Percentiles rank a stretch among this genome's conserved stretches.
Evolutionary conservation across 768 basidiomycete species (phyloP).

Genomic region (Amyloporia xantha): DNA sequence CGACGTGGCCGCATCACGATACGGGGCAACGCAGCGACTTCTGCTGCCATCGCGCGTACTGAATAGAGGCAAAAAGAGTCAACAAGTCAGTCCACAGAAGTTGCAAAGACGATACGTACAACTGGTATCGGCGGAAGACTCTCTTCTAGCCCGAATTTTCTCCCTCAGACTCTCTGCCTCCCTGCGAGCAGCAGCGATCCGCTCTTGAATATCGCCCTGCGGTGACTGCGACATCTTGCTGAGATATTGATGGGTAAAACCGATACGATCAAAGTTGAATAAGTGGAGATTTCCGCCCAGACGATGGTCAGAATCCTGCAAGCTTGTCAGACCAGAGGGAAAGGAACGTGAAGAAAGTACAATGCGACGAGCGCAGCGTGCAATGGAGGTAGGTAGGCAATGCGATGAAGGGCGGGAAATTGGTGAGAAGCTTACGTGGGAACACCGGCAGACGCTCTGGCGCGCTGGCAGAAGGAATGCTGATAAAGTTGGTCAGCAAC

Average conservation of each 20-base stretch:
- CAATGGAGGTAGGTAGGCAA: slow-evolving; percentile 7
- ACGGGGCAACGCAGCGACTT: slow-evolving; percentile 91
- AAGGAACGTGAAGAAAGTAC: not conserved
- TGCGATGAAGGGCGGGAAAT: slow-evolving; percentile 10
- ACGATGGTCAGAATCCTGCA: too few species aligned
- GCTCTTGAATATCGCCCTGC: slow-evolving; percentile 81
- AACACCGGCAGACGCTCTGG: slow-evolving; percentile 2
- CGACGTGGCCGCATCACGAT: slow-evolving; percentile 96
- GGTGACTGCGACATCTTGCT: slow-evolving; percentile 60
- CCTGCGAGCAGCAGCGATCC: slow-evolving; percentile 92
- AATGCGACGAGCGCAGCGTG: slow-evolving; percentile 13
- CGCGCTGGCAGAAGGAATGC: not conserved
- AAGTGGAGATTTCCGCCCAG: too few species aligned
- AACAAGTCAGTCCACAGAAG: not conserved
- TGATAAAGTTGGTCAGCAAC: slow-evolving; percentile 3
- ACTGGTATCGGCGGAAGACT: slow-evolving; percentile 96
- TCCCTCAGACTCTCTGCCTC: slow-evolving; percentile 98
- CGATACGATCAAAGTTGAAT: not conserved
- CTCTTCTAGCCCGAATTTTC: slow-evolving; percentile 94
- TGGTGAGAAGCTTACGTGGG: slow-evolving; percentile 17
- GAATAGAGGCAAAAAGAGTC: slow-evolving; percentile 1
- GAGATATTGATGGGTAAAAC: not conserved
- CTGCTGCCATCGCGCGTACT: slow-evolving; percentile 99
- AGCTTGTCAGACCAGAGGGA: not conserved
- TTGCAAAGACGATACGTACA: slow-evolving; percentile 46